A percentile compares a stretch with the other conserved stretches of the same genome.
phyloP scores from a whole-genome alignment of 768 basidiomycete species.

The Postia placenta region DNA sequence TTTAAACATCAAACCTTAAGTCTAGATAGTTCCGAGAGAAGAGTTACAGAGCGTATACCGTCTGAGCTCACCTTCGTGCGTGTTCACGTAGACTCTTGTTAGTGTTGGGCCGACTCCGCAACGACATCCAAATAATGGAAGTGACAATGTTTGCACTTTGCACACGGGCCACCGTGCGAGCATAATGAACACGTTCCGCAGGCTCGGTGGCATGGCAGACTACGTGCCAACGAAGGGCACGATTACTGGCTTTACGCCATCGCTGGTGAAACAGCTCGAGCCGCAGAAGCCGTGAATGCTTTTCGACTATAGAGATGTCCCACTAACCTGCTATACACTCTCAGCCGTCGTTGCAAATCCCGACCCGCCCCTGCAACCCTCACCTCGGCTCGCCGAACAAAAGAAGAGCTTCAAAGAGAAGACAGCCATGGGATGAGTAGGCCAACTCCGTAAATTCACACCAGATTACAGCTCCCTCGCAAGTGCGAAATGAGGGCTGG shows the following conservation, averaged over 20 bases:
- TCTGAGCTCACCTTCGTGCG: no score
- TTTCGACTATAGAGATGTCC: conserved; percentile 26
- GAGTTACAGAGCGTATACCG: no score
- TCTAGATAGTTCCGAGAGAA: no score
- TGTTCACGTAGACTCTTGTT: no score
- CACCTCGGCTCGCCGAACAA: conserved; percentile 44
- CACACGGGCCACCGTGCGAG: conserved; percentile 51
- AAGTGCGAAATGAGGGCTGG: conserved; percentile 18
- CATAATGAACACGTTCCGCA: conserved; percentile 54
- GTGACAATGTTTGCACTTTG: conserved; percentile 50
- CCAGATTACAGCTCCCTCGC: conserved; percentile 54
- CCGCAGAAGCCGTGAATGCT: conserved; percentile 48
- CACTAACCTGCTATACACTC: background rate
- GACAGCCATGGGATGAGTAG: conserved; percentile 40
- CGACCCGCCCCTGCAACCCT: conserved; percentile 53
- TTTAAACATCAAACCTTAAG: no score
- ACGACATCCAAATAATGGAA: conserved; percentile 57
- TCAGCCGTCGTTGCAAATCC: conserved; percentile 37
- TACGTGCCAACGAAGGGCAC: conserved; percentile 59
- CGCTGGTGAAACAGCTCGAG: conserved; percentile 45
- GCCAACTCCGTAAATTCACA: conserved; percentile 49
- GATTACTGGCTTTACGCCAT: conserved; percentile 50
- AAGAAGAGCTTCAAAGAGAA: conserved; percentile 51
- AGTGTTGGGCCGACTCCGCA: no score
- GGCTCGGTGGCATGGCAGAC: conserved; percentile 32